phyloP scores from a whole-genome alignment of 257 asterid species.

The Nicotiana attenuata region DNA sequence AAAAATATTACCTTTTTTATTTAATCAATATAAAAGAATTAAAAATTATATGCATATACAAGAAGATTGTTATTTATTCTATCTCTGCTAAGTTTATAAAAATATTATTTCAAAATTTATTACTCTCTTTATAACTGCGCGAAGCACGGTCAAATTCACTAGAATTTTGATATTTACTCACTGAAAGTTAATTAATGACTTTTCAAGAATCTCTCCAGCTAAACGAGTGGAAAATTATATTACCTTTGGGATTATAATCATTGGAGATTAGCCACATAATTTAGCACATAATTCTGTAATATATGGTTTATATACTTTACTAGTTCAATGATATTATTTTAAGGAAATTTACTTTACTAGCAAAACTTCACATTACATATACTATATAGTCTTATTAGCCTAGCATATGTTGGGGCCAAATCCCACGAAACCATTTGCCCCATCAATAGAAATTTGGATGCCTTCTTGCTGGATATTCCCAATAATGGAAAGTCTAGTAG shows the following conservation, averaged over 20 bases:
- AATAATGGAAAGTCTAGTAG: constrained; percentile 66
- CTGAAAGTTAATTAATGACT: background rate
- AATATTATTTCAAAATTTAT: no score
- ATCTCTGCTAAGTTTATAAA: no score
- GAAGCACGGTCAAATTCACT: no score
- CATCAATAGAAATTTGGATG: constrained; percentile 76
- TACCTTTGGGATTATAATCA: background rate
- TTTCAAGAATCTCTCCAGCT: background rate
- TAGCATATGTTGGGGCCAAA: constrained; percentile 90
- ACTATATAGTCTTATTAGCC: constrained; percentile 7
- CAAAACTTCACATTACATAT: background rate
- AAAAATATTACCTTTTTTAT: no score
- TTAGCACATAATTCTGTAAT: background rate
- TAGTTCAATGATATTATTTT: background rate
- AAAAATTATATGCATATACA: no score
- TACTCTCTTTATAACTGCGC: no score
- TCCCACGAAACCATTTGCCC: constrained; percentile 71
- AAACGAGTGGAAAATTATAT: background rate
- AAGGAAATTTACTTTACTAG: background rate
- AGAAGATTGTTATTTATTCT: no score
- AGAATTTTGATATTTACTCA: no score
- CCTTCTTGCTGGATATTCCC: constrained; percentile 96
- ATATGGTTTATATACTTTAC: background rate
- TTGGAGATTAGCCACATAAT: background rate
- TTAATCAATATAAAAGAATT: no score